Percentiles rank a stretch among this genome's conserved stretches.
phyloP scores from a whole-genome alignment of 2,329 filamentous ascomycete genomes.

The Cladosporium sp. region DNA sequence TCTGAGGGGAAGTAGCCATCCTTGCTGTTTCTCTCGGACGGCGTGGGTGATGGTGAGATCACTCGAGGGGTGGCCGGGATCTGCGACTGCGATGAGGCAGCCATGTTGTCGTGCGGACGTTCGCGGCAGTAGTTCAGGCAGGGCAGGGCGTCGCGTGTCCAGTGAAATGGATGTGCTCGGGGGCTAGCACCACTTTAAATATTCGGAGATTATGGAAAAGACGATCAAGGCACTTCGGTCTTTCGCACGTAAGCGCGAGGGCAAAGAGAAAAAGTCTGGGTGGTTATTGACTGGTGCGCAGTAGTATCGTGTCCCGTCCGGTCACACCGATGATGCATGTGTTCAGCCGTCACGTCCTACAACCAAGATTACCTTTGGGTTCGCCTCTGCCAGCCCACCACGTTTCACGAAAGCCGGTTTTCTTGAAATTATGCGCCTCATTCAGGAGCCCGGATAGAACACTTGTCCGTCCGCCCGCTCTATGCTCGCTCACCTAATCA shows the following conservation, averaged over 20 bases:
- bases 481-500: neutral
- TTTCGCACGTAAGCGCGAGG: slow-evolving; percentile 10
- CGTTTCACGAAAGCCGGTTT: slow-evolving; percentile 8
- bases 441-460: neutral
- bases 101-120: neutral
- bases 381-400: neutral
- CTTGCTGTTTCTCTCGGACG: slow-evolving; percentile 56
- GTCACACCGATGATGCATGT: slow-evolving; percentile 10
- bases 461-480: neutral
- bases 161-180: neutral
- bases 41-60: slow-evolving; percentile 83
- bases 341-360: neutral
- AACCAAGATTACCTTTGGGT: neutral
- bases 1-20: slow-evolving; percentile 70
- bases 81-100: slow-evolving; percentile 46
- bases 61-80: slow-evolving; percentile 81
- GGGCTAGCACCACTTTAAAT: neutral
- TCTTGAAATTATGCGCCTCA: slow-evolving; percentile 2
- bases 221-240: neutral
- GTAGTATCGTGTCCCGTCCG: neutral
- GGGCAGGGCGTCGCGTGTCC: slow-evolving; percentile 1
- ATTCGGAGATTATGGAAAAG: neutral
- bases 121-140: neutral
- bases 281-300: slow-evolving; percentile 2
- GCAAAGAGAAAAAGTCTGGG: slow-evolving; percentile 1